These are phyloP conservation scores for Calonectria henricotiae DNA, from an alignment of 2,329 filamentous ascomycete species.

Conservation along the genomic window DNA sequence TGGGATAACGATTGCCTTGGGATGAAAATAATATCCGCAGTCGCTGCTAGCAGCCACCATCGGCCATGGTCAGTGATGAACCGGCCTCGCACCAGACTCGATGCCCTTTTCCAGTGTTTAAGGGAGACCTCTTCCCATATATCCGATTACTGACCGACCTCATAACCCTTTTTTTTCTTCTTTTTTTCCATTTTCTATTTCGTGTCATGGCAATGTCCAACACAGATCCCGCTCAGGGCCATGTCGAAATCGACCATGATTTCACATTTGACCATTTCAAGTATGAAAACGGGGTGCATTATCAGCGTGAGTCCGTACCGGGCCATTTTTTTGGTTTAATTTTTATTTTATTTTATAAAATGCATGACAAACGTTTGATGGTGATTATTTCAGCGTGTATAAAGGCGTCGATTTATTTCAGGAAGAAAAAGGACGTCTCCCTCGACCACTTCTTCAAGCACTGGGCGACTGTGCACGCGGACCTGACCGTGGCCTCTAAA, in stretches of 20 bases:
- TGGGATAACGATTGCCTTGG: constrained; percentile 12
- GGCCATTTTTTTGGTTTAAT: neutral
- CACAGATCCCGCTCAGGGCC: constrained; percentile 26
- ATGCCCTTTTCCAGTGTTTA: neutral
- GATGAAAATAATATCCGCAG: constrained; percentile 5
- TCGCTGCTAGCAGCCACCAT: no score
- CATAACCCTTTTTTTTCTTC: no score
- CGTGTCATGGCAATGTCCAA: neutral
- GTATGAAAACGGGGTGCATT: constrained; percentile 38
- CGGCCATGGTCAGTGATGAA: neutral
- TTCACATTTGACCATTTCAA: constrained; percentile 41
- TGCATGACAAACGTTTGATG: neutral
- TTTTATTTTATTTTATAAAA: neutral
- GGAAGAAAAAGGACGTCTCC: constrained; percentile 39
- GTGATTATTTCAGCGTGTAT: constrained; percentile 36
- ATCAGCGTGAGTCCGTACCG: constrained; percentile 36
- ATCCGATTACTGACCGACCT: neutral
- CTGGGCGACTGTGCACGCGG: constrained; percentile 43
- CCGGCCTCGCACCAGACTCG: neutral
- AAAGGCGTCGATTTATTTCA: constrained; percentile 44
- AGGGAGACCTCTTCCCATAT: neutral
- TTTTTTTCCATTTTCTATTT: no score
- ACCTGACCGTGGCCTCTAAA: constrained; percentile 41
- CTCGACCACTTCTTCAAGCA: constrained; percentile 44
- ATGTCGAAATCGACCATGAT: constrained; percentile 40